phyloP scores from a whole-genome alignment of 148 eudicot species.

The Rhododendron mucronatum region DNA sequence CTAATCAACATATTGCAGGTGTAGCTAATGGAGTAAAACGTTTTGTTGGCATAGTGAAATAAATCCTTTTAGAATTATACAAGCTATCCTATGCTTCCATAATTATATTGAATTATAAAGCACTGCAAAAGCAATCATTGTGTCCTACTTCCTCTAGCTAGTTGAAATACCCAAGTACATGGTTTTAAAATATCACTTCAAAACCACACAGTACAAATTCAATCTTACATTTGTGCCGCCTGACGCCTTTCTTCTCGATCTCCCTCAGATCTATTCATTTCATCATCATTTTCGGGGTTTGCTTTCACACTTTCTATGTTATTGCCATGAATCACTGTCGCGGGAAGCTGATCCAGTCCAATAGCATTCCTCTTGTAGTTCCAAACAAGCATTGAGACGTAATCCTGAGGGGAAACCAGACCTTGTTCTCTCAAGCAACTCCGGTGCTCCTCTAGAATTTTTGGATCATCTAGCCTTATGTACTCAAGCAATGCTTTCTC shows the following conservation, averaged over 20 bases:
- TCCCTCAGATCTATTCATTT: slow-evolving; percentile 30
- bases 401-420: slow-evolving; percentile 87
- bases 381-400: slow-evolving; percentile 92
- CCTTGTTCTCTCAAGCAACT: slow-evolving; percentile 66
- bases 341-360: slow-evolving; percentile 30
- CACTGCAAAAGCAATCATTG: slow-evolving; percentile 2
- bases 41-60: background rate
- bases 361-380: slow-evolving; percentile 75
- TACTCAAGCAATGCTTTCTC: slow-evolving; percentile 78
- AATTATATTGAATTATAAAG: background rate
- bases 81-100: background rate
- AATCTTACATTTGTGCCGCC: slow-evolving; percentile 39
- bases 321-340: slow-evolving; percentile 8
- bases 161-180: background rate
- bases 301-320: slow-evolving; percentile 22
- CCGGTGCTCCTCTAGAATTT: slow-evolving; percentile 62
- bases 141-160: background rate
- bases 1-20: background rate
- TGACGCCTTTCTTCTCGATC: slow-evolving; percentile 25
- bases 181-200: background rate
- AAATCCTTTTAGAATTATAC: background rate
- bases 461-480: slow-evolving; percentile 62
- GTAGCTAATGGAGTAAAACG: background rate
- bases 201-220: background rate
- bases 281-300: slow-evolving; percentile 21